A percentile compares a stretch with the other conserved stretches of the same genome.
Conservation (phyloP, 495 filamentous ascomycete species). For the Letharia lupina region DNA sequence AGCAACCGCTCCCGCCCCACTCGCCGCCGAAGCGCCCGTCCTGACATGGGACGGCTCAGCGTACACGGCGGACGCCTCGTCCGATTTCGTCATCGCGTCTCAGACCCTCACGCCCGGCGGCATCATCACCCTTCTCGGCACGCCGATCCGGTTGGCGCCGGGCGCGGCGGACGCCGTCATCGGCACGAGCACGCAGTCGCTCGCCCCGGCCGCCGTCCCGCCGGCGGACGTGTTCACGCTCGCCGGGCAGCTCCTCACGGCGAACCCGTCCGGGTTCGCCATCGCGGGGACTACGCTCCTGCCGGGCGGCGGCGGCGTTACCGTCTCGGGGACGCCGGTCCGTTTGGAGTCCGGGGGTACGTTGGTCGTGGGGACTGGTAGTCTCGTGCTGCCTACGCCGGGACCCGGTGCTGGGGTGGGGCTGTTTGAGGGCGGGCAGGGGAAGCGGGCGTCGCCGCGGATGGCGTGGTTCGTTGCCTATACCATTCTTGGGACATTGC, state of each 20-base stretch:
- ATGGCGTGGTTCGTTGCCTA: background rate
- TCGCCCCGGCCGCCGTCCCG: background rate
- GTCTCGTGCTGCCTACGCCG: background rate
- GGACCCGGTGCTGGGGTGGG: background rate
- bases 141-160: constrained; percentile 10
- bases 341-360: background rate
- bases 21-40: background rate
- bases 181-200: background rate
- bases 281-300: constrained; percentile 13
- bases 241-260: constrained; percentile 14
- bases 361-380: constrained; percentile 12
- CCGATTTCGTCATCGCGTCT: constrained; percentile 16
- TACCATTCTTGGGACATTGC: background rate
- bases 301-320: constrained; percentile 7
- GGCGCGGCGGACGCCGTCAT: constrained; percentile 9
- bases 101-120: constrained; percentile 14
- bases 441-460: background rate
- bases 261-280: constrained; percentile 8
- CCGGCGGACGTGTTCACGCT: constrained; percentile 8
- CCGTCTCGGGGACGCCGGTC: constrained; percentile 14
- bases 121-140: constrained; percentile 12
- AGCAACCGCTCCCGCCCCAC: background rate
- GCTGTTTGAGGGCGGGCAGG: constrained; percentile 4
- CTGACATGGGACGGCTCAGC: constrained; percentile 7
- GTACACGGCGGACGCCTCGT: constrained; percentile 10